A percentile compares a stretch with the other conserved stretches of the same genome.
phyloP scores from a whole-genome alignment of 352 stramenopile genomes.

The Globisporangium rhizosaccharum region DNA sequence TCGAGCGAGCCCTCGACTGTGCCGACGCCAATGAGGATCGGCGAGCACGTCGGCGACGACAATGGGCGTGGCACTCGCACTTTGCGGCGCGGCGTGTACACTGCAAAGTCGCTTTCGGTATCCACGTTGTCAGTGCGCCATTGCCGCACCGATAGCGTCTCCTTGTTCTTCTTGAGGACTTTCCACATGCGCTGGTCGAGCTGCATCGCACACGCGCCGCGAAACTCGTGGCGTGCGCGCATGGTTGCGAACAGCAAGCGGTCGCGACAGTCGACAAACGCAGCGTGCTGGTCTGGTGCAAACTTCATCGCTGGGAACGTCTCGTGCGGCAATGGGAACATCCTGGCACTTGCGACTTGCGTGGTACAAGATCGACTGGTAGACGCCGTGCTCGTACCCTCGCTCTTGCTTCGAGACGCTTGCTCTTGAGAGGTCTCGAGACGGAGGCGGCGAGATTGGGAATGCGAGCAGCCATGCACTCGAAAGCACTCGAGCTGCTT shows the following conservation, averaged over 20 bases:
- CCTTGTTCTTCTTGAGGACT: constrained; percentile 10
- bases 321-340: constrained; percentile 19
- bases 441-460: too few relatives aligned
- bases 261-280: constrained; percentile 19
- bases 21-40: constrained; percentile 26
- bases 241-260: constrained; percentile 23
- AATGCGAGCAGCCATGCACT: too few relatives aligned
- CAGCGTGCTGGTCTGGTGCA: constrained; percentile 15
- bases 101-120: constrained; percentile 9
- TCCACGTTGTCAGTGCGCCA: neutral
- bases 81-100: constrained; percentile 15
- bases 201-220: constrained; percentile 16
- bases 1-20: constrained; percentile 19
- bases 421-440: too few relatives aligned
- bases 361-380: too few relatives aligned
- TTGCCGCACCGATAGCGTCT: neutral
- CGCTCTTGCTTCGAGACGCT: too few relatives aligned
- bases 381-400: too few relatives aligned
- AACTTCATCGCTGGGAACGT: constrained; percentile 29
- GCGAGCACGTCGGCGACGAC: constrained; percentile 18
- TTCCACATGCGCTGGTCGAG: constrained; percentile 22
- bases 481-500: too few relatives aligned
- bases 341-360: neutral
- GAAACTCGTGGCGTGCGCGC: constrained; percentile 18
- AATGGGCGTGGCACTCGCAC: constrained; percentile 6